Conservation (phyloP, 306 rosid species). For the Pueraria montana region DNA sequence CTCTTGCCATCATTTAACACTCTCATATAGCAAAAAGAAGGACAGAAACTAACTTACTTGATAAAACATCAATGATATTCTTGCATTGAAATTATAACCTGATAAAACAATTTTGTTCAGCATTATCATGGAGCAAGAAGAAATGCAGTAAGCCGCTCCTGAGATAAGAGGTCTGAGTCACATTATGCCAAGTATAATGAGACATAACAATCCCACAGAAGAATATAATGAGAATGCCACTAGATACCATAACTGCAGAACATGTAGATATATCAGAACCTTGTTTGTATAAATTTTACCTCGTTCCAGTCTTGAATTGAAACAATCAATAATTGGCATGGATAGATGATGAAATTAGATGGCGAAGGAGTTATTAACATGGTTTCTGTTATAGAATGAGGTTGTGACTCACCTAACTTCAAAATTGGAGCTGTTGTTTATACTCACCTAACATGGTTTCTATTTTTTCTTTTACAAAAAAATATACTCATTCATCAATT, state of each 20-base stretch:
- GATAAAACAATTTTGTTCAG: conserved; percentile 85
- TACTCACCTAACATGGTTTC: too few species aligned
- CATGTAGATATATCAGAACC: conserved; percentile 37
- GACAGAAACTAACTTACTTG: conserved; percentile 62
- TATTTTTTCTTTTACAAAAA: too few species aligned
- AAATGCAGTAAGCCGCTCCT: conserved; percentile 88
- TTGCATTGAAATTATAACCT: conserved; percentile 81
- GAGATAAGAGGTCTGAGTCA: conserved; percentile 86
- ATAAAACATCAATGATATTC: conserved; percentile 89
- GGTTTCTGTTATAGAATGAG: too few species aligned
- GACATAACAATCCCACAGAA: conserved; percentile 99
- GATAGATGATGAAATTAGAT: too few species aligned
- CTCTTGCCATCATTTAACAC: conserved; percentile 14
- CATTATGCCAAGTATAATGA: conserved; percentile 99
- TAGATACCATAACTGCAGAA: conserved; percentile 81
- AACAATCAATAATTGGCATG: too few species aligned
- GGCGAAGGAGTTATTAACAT: too few species aligned
- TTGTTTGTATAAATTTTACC: too few species aligned
- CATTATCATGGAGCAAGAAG: too few species aligned
- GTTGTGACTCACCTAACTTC: too few species aligned
- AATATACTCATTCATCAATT: too few species aligned
- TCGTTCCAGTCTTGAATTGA: too few species aligned
- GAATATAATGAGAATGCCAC: conserved; percentile 98
- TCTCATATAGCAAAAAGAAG: not conserved
- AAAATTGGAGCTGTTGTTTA: too few species aligned